Evolutionary conservation across 192 early-diverging fungal genomes (phyloP), one percentile per base, ranked within the genome.

Genomic region (Backusella luteola): DNA sequence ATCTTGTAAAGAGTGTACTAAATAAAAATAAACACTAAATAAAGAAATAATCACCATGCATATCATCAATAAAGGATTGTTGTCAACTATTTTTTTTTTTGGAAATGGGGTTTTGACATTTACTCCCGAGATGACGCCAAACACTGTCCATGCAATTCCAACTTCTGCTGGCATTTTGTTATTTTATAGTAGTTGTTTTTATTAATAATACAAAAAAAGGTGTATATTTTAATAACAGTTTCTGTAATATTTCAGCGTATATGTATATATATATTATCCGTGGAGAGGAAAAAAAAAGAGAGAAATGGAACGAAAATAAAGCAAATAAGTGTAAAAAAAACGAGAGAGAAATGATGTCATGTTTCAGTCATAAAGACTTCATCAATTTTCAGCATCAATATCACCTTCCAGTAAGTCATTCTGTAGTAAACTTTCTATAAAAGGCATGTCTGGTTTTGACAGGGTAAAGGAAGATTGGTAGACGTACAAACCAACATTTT

Each of bases 381-480:
- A n/a, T 59, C 23, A 59, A 63, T 63, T 63, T 63, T 63, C 56
- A 63, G 70, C 29, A 42, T 66, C 74, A 67, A 76, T 77, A 21
- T 82, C 85, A 9, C 80, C 84, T 53, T 88, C 86, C 19, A 90
- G 75, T 26, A 91, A 77, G 66, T 91, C 90, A 63, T 83, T 81
- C 56, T 91, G 85, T 46, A 97, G 81, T 75, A 95, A 71, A 0
- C 85, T 85, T 76, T 96, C 93, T 77, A 97, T 93, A 81, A 92
- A 93, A 29, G 83, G 82, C 6, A 88, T 81, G 74, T 97, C 96
- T 0, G 94, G 94, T 72, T 89, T 86, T 2, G 92, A 89, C 34
- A 92, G 80, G 0, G 86, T 84, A 76, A 89, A 94, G 5, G 91
- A 93, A 6, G 88, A 86, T 78, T 94, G 88, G 80, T 96, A 95